Evolutionary conservation across 345 rosid species (phyloP), one percentile per base, ranked within the genome.

Genomic region (Gossypium ekmanianum): DNA sequence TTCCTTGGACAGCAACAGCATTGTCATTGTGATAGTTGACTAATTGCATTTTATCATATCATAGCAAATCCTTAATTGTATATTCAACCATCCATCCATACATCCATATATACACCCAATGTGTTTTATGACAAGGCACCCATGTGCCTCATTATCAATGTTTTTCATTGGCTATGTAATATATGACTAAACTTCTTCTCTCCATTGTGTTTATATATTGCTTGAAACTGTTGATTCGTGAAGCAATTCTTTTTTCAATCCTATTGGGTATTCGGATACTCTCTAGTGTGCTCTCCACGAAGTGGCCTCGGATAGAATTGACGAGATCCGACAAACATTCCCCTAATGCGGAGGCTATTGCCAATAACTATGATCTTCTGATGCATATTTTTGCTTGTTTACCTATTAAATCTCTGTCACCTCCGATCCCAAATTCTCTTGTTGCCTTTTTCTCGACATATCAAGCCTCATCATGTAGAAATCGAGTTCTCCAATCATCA

Each of bases 391-490:
- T 82, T 50, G 34, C 72, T 68, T 34, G 74, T 9, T 45, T 78
- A 16, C 87, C 82, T 1, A 34, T 78, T 68, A 78, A 70, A 72
- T 78, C 82, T 12, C 71, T 51, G 66, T 80, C 75, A 78, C 82
- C 26, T 54, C 82, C 2, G 69, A 71, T 13, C 5, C 26, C 11
- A 9, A 69, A 11, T 69, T 50, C 59, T 9, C 1, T 64, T 0
- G 45, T 44, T 20, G 45, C 20, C n/a, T 62, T 29, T 62, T 62
- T 16, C 47, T 44, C 0, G 5, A 7, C 11, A 8, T 62, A 7
- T 62, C 45, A 7, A 44, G 67, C 11, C 67, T 62, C 3, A 14
- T 59, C 64, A 4, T 26, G 41, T 1, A 7, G 20, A 34, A 62
- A 7, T 2, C 1, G 4, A 0, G 9, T 63, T 39, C 13, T 39